These are phyloP conservation scores for Tolypocladium ophioglossoides DNA, from an alignment of 2,329 filamentous ascomycete species.

Conservation along the genomic window DNA sequence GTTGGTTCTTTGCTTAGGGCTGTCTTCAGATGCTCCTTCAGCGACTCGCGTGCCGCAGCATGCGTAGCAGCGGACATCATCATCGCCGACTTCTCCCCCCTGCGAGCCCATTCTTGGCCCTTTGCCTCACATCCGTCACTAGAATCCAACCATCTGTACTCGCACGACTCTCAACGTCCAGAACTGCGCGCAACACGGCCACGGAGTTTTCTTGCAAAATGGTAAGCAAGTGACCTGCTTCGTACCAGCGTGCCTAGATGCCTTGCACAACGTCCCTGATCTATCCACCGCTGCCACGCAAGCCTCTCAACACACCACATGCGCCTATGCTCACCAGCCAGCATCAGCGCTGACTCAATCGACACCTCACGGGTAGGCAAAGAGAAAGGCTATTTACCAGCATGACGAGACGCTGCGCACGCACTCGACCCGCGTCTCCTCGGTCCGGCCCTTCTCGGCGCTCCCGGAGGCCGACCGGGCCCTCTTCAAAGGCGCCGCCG, in stretches of 20 bases:
- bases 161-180: neutral
- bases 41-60: neutral
- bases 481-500: conserved; percentile 46
- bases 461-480: conserved; percentile 38
- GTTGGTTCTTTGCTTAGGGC: no score
- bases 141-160: neutral
- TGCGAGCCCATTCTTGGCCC: neutral
- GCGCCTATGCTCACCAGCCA: no score
- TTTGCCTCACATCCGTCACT: no score
- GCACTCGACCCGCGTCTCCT: conserved; percentile 21
- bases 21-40: neutral
- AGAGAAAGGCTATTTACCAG: neutral
- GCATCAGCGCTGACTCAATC: neutral
- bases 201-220: neutral
- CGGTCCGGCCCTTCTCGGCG: conserved; percentile 33
- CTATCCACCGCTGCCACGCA: no score
- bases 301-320: no score
- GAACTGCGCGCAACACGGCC: neutral
- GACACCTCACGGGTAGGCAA: neutral
- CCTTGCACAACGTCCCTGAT: no score
- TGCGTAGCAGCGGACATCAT: neutral
- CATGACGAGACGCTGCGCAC: neutral
- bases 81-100: neutral
- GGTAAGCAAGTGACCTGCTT: neutral
- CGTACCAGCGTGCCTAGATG: neutral